These are phyloP conservation scores for Aspergillus melleus DNA, from an alignment of 2,329 filamentous ascomycete genomes.

Conservation along the genomic window DNA sequence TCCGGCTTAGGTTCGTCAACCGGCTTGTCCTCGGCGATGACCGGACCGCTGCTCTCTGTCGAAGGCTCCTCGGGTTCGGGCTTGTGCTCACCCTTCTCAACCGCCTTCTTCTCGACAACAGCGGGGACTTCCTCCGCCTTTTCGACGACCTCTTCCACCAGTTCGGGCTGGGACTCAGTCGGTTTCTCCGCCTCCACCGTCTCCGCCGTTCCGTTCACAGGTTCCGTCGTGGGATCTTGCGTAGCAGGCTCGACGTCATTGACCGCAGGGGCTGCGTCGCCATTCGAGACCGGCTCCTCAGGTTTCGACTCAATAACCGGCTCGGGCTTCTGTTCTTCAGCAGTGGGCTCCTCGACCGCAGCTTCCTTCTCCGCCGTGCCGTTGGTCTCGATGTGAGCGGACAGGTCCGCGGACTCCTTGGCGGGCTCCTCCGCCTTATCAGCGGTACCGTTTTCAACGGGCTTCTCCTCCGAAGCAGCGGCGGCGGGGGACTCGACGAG, in stretches of 20 bases:
- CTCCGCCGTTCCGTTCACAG: not conserved
- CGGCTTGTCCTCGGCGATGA: constrained; percentile 1
- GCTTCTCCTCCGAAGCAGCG: constrained; percentile 9
- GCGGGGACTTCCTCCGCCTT: constrained; percentile 2
- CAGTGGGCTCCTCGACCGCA: constrained; percentile 3
- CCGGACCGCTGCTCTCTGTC: not conserved
- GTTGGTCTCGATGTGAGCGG: constrained; percentile 10
- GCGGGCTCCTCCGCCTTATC: constrained; percentile 15
- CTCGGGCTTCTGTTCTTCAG: constrained; percentile 11
- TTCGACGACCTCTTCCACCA: not conserved
- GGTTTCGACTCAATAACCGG: constrained; percentile 1
- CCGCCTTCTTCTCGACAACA: not conserved
- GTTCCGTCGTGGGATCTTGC: constrained; percentile 7
- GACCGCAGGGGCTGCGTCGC: constrained; percentile 8
- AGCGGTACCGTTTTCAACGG: constrained; percentile 12
- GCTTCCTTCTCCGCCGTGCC: constrained; percentile 3
- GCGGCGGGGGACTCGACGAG: constrained; percentile 11
- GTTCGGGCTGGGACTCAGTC: not conserved
- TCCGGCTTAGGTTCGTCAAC: constrained; percentile 8
- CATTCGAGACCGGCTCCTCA: constrained; percentile 7
- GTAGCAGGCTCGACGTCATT: constrained; percentile 13
- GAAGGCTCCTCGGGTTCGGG: constrained; percentile 1
- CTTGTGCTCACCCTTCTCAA: constrained; percentile 2
- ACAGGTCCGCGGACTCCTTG: constrained; percentile 10
- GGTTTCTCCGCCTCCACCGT: constrained; percentile 6